Evolutionary conservation across 2,329 filamentous ascomycete genomes (phyloP).

Genomic region (Sporothrix euskadiensis): DNA sequence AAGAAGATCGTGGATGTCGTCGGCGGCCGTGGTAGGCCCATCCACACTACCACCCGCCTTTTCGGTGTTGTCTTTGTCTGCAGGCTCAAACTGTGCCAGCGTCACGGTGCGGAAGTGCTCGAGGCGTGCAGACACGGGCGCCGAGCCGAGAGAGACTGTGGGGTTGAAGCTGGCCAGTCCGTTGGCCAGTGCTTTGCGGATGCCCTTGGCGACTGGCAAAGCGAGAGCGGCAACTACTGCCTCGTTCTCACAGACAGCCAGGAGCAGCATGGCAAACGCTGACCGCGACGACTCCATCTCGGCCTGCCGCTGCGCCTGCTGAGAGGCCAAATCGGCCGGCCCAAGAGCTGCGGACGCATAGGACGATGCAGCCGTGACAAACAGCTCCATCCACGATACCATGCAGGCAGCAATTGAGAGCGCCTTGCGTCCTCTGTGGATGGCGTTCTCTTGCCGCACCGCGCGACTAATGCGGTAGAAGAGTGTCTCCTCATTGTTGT

Average conservation of each 20-base stretch:
- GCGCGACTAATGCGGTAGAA: slow-evolving; percentile 90
- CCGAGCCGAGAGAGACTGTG: slow-evolving; percentile 57
- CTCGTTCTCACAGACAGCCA: slow-evolving; percentile 62
- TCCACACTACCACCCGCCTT: slow-evolving; percentile 48
- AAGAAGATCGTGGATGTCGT: slow-evolving; percentile 58
- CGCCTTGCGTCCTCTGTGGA: slow-evolving; percentile 50
- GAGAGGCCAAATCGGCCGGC: slow-evolving; percentile 36
- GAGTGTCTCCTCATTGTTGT: slow-evolving; percentile 79
- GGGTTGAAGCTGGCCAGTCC: slow-evolving; percentile 57
- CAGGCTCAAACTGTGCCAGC: slow-evolving; percentile 56
- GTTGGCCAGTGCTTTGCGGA: slow-evolving; percentile 52
- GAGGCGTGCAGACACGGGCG: slow-evolving; percentile 55
- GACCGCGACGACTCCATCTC: slow-evolving; percentile 63
- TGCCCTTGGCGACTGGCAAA: slow-evolving; percentile 52
- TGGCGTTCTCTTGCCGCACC: slow-evolving; percentile 61
- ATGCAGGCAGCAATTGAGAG: slow-evolving; percentile 53
- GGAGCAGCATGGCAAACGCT: slow-evolving; percentile 63
- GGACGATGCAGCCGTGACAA: slow-evolving; percentile 52
- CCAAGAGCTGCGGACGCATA: slow-evolving; percentile 51
- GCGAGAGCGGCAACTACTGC: slow-evolving; percentile 56
- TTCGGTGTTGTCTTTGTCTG: slow-evolving; percentile 44
- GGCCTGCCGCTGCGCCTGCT: slow-evolving; percentile 46
- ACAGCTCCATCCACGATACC: slow-evolving; percentile 61
- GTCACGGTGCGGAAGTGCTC: slow-evolving; percentile 61
- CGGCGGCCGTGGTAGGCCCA: slow-evolving; percentile 48